phyloP scores from a whole-genome alignment of 1,284 basidiomycete genomes.

The Serendipita sp. region DNA sequence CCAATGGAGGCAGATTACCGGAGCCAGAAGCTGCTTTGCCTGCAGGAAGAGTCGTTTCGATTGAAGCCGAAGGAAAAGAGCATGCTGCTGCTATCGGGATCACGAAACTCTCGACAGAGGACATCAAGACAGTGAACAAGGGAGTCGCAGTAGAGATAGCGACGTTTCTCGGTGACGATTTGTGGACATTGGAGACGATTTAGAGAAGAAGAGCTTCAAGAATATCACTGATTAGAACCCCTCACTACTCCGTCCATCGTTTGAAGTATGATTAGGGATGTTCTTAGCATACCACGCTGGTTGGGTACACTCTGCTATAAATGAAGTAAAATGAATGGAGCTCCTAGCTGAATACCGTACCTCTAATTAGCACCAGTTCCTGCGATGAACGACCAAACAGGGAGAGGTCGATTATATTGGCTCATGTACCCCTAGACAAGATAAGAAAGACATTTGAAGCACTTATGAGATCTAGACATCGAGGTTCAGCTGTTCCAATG shows the following conservation, averaged over 20 bases:
- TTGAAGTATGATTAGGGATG: not conserved
- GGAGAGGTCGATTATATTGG: too few relatives aligned
- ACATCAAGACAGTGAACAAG: conserved; percentile 83
- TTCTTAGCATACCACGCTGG: not conserved
- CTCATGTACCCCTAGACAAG: too few relatives aligned
- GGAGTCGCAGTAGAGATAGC: conserved; percentile 81
- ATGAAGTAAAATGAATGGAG: too few relatives aligned
- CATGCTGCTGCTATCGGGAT: conserved; percentile 82
- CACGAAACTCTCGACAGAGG: conserved; percentile 71
- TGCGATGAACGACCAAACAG: too few relatives aligned
- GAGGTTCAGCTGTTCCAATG: not conserved
- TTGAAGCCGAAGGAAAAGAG: conserved; percentile 93
- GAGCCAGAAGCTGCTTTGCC: conserved; percentile 55
- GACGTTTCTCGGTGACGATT: conserved; percentile 77
- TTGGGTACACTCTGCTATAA: too few relatives aligned
- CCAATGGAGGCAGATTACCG: conserved; percentile 79
- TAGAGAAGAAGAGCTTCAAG: conserved; percentile 19
- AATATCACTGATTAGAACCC: conserved; percentile 13
- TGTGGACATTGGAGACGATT: conserved; percentile 68
- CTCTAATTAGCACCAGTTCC: too few relatives aligned
- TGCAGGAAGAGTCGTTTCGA: conserved; percentile 64
- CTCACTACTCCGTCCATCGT: not conserved
- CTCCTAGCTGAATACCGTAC: too few relatives aligned
- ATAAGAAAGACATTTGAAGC: not conserved
- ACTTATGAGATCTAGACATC: too few relatives aligned